Base-by-base conservation (phyloP, 2,329 filamentous ascomycete species). In the Colletotrichum caudatum region DNA sequence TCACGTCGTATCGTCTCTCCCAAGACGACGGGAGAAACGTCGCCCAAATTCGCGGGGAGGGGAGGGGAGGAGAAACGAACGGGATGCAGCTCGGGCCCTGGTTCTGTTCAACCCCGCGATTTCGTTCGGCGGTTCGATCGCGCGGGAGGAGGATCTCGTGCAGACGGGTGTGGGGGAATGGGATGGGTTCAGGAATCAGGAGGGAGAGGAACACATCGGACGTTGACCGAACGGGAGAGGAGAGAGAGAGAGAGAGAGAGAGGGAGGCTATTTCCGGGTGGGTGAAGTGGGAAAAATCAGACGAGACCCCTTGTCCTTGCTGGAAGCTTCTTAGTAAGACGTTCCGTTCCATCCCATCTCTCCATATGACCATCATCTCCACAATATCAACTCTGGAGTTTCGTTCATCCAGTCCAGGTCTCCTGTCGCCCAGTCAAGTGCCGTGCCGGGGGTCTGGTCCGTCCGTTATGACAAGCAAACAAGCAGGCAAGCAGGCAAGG, bases 51-150 rank as follows among this genome's bases (percentile, higher is more conserved):
- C 68, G 64, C 58, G 41, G 51, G 18, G 26, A 53, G 33, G 37
- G 18, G 44, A 23, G 16, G 26, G 12, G 14, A 16, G 26, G 29
- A 14, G 39, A 29, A 29, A 29, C 29, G 29, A 29, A 64, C 29
- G 60, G 33, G 41, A 35, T 39, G 18, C 41, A 51, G 61, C 18
- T 48, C 7, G 53, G 64, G 46, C 59, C 69, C 46, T 59, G 46
- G 65, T 60, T 65, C 53, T 12, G 26, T 35, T 60, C 37, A 64
- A 68, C 69, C 69, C 69, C 65, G 64, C 69, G 69, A 71, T 71
- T 71, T 60, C 46, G 69, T 69, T 64, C 64, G 33, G 44, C n/a
- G 65, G 69, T 26, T 41, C 59, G 69, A 69, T 71, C 54, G 59
- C 53, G 39, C 59, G 69, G 44, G 64, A 54, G 39, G 58, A 50